A percentile compares a stretch with the other conserved stretches of the same genome.
Evolutionary conservation across 257 asterid species (phyloP).

Genomic region (Salvia miltiorrhiza): DNA sequence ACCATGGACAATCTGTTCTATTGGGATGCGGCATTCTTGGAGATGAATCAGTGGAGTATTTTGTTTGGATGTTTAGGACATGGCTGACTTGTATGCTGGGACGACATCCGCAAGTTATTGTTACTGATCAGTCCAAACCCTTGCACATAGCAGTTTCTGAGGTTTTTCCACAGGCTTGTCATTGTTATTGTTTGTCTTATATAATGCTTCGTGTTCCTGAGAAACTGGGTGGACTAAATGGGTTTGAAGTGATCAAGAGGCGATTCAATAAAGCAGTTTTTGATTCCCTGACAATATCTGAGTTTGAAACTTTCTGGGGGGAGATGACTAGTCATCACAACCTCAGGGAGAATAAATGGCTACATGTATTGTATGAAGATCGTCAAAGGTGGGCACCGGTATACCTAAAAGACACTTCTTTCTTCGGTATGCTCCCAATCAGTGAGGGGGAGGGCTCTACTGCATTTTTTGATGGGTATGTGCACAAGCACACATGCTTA

Average conservation of each 20-base stretch:
- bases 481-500: slow-evolving; percentile 54
- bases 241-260: slow-evolving; percentile 47
- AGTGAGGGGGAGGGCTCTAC: slow-evolving; percentile 33
- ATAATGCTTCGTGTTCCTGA: slow-evolving; percentile 57
- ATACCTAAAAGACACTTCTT: slow-evolving; percentile 48
- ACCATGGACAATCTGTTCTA: slow-evolving; percentile 53
- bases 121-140: slow-evolving; percentile 48
- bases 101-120: slow-evolving; percentile 43
- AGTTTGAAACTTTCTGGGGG: slow-evolving; percentile 50
- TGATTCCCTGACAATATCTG: slow-evolving; percentile 49
- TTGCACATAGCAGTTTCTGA: slow-evolving; percentile 45
- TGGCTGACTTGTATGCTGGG: slow-evolving; percentile 55
- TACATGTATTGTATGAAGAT: slow-evolving; percentile 46
- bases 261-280: slow-evolving; percentile 47
- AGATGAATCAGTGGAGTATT: slow-evolving; percentile 46
- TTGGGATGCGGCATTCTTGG: slow-evolving; percentile 70
- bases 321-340: slow-evolving; percentile 44
- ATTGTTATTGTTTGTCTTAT: slow-evolving; percentile 43
- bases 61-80: slow-evolving; percentile 52
- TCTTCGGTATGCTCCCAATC: slow-evolving; percentile 42
- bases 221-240: slow-evolving; percentile 58
- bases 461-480: slow-evolving; percentile 50
- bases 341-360: slow-evolving; percentile 53
- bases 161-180: slow-evolving; percentile 48
- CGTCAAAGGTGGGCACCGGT: slow-evolving; percentile 58